Conservation (phyloP, 352 stramenopile genomes). For the Aphanomyces invadans region DNA sequence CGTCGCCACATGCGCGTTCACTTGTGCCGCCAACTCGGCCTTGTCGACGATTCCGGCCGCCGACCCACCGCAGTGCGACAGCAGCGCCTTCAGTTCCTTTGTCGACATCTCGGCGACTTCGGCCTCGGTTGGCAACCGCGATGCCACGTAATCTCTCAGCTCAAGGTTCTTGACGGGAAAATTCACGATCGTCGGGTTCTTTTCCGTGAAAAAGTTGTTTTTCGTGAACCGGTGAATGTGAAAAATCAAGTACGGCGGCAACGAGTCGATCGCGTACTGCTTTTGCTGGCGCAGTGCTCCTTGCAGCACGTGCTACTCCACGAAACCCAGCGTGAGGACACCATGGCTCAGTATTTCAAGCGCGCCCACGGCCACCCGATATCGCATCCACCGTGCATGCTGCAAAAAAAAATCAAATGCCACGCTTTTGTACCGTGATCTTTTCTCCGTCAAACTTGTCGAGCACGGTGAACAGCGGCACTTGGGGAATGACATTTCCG, state of each 20-base stretch:
- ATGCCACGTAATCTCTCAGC: conserved; percentile 83
- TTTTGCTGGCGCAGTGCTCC: conserved; percentile 76
- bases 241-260: conserved; percentile 96
- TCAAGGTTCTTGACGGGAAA: conserved; percentile 99
- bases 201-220: conserved; percentile 98
- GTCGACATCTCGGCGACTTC: conserved; percentile 41
- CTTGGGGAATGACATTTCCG: conserved; percentile 95
- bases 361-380: no score
- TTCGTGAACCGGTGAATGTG: conserved; percentile 96
- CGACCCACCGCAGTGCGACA: conserved; percentile 46
- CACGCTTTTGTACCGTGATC: conserved; percentile 59
- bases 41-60: conserved; percentile 51
- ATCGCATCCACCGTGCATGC: no score
- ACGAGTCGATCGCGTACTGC: conserved; percentile 88
- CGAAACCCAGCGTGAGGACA: conserved; percentile 31
- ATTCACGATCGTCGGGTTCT: conserved; percentile 99
- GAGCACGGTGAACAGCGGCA: conserved; percentile 94
- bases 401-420: no score
- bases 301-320: conserved; percentile 65
- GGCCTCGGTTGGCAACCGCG: conserved; percentile 25
- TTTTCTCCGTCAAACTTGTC: conserved; percentile 95
- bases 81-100: conserved; percentile 45
- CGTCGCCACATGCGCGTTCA: conserved; percentile 32
- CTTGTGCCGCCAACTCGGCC: conserved; percentile 59
- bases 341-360: no score